Evolutionary conservation across 805 yeast species (phyloP), one percentile per base, ranked within the genome.

Genomic region (Starmerella scarabaei): DNA sequence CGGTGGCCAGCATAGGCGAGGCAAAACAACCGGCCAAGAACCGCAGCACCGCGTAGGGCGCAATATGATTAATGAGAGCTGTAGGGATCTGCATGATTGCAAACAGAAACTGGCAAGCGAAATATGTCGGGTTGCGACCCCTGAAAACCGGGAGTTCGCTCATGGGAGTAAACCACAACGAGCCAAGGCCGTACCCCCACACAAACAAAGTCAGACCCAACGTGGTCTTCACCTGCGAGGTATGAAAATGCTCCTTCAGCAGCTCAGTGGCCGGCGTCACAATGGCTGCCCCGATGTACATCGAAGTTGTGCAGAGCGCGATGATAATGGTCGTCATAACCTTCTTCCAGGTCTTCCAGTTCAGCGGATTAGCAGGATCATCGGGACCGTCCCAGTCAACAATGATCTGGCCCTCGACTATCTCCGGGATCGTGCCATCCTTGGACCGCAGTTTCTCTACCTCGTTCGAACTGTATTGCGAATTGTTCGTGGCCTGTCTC

Each of bases 111-210:
- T 71, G 53, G 2, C 77, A 63, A 21, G 57, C 32, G 27, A 66
- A 55, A 50, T 72, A 73, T 31, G 71, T 59, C 28, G 61, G 59
- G 35, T 67, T 66, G 45, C 78, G 60, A 6, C 77, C 77, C 6
- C 54, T 54, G 9, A 70, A 67, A 14, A 15, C 24, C 5, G 49
- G 44, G 43, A 66, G 35, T 53, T 74, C 80, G 7, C 75, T 66
- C 48, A 73, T 49, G 5, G 80, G 77, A 0, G 75, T 64, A 33
- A 71, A 67, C 2, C 71, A 44, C 58, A 73, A 57, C 1, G 77
- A 77, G 3, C 77, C 77, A 21, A 71, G 31, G 33, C 75, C 80
- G 51, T 73, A 74, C 4, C 77, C 80, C 26, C 72, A 49, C 8
- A 73, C 77, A 47, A 68, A 74, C 31, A 72, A 38, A 0, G 75